Evolutionary conservation across 805 yeast genomes (phyloP).

Genomic region (Metschnikowia baotianmanensis): DNA sequence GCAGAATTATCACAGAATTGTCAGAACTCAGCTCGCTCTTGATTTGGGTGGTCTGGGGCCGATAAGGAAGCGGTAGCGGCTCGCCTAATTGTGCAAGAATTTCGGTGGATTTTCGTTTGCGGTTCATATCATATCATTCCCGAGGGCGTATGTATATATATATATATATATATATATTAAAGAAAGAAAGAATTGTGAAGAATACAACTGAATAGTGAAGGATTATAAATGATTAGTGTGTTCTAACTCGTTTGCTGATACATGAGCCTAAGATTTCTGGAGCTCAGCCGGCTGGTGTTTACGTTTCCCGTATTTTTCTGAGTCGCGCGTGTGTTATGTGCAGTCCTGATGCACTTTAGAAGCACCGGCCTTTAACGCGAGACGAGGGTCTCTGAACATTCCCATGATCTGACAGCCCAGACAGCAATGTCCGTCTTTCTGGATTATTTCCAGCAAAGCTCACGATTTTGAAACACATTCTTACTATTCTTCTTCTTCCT

Average conservation of each 20-base stretch:
- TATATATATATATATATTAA: neutral
- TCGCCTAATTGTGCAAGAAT: conserved; percentile 29
- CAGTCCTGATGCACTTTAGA: neutral
- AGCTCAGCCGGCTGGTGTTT: conserved; percentile 7
- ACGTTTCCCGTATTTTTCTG: conserved; percentile 3
- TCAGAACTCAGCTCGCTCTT: conserved; percentile 7
- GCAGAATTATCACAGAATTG: neutral
- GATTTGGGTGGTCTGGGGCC: conserved; percentile 12
- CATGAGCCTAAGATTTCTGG: neutral
- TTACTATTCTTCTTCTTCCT: too few relatives aligned
- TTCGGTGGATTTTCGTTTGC: conserved; percentile 16
- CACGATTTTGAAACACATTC: too few relatives aligned
- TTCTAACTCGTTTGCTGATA: too few relatives aligned
- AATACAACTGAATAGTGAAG: too few relatives aligned
- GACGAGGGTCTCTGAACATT: too few relatives aligned
- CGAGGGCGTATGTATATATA: too few relatives aligned
- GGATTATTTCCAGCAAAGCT: too few relatives aligned
- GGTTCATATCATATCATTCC: conserved; percentile 20
- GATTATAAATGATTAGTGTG: too few relatives aligned
- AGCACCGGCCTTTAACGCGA: too few relatives aligned
- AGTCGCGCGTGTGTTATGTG: neutral
- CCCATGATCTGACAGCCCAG: too few relatives aligned
- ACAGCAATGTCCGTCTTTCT: too few relatives aligned
- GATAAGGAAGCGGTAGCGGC: conserved; percentile 37
- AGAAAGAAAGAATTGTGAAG: neutral